phyloP scores from a whole-genome alignment of 2,329 filamentous ascomycete genomes.

The Leptographium galeiforme region DNA sequence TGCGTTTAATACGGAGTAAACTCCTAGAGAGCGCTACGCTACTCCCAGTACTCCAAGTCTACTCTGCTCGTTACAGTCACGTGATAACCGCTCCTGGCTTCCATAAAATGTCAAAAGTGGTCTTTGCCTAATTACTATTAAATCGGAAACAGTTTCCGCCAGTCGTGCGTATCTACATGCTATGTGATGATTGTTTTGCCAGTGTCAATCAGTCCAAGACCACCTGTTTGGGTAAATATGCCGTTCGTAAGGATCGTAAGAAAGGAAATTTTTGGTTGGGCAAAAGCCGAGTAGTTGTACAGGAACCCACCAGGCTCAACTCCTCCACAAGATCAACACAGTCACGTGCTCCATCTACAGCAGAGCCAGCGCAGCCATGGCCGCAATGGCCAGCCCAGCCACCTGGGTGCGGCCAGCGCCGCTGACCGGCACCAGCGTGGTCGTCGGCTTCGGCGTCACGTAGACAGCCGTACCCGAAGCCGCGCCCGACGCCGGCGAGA shows the following conservation, averaged over 20 bases:
- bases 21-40: no score
- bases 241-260: conserved; percentile 43
- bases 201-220: conserved; percentile 8
- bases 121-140: conserved; percentile 13
- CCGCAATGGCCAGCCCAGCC: conserved; percentile 27
- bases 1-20: no score
- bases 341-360: conserved; percentile 24
- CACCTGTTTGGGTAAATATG: conserved; percentile 15
- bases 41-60: no score
- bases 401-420: conserved; percentile 23
- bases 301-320: background rate
- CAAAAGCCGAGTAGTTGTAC: background rate
- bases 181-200: conserved; percentile 1
- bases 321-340: no score
- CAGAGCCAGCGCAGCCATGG: conserved; percentile 29
- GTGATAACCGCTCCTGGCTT: no score
- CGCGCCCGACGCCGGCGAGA: conserved; percentile 3
- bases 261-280: conserved; percentile 19
- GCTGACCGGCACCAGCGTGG: conserved; percentile 21
- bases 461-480: conserved; percentile 16
- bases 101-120: conserved; percentile 4
- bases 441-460: conserved; percentile 20
- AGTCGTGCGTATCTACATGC: conserved; percentile 5
- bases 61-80: no score
- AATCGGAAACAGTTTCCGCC: conserved; percentile 9